Evolutionary conservation across 1,139 yeast species (phyloP), one percentile per base, ranked within the genome.

Genomic region (Hemisphaericaspora xylofermentans): DNA sequence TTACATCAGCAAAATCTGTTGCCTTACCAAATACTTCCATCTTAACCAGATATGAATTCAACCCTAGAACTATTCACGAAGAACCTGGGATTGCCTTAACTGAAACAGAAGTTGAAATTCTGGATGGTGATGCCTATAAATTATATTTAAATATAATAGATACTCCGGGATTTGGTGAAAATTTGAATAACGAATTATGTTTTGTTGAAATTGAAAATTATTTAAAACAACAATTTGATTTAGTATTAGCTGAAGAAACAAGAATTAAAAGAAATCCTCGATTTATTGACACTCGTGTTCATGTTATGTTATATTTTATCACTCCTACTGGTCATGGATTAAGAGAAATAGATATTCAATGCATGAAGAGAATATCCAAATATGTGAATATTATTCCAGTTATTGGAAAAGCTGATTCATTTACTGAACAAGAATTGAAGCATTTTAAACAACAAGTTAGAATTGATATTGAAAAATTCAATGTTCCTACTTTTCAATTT

Each of bases 311-410:
- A 42, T 85, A 85, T 58, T 83, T 85, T 52, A 74, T 85, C 46
- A 80, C 82, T 39, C 82, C 93, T 13, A 83, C 87, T 1, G 91
- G 93, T 16, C 93, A 85, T 57, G 93, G 93, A 0, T 68, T 85
- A 47, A 74, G 83, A 51, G 93, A 85, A 54, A 61, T 83, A 42
- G 94, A 85, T 55, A 78, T 91, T 43, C 86, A 78, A 52, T 76
- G 91, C 49, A 86, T 93, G 81, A 82, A 76, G 60, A 73, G 82
- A 41, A 72, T 93, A 48, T 84, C 95, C 14, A 78, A 82, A 33
- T 78, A 88, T 54, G 96, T 87, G 38, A 93, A 93, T 58, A 78
- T 93, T 39, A 79, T 93, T 42, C 98, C 98, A 3, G 86, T 91
- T 34, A 79, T 93, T 47, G 78, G 89, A 42, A 88, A 88, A 57